Percentiles rank a stretch among this genome's conserved stretches.
These are phyloP conservation scores for Saccharum officinarum DNA, from an alignment of 176 grass and related monocot genomes.

Conservation along the genomic window DNA sequence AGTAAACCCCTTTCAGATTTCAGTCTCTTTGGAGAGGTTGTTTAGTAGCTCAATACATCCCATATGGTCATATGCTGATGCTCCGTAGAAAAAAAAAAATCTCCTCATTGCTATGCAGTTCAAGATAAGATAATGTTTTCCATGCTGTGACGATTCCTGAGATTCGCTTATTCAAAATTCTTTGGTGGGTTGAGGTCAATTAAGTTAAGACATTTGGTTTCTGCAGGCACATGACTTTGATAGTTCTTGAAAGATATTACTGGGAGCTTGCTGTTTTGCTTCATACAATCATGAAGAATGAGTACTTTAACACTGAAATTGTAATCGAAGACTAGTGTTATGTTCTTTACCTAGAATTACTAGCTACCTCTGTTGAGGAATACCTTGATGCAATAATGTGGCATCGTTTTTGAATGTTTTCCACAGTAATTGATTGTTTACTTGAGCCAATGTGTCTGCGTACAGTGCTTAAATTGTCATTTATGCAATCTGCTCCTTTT, in stretches of 20 bases:
- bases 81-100: background rate
- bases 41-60: background rate
- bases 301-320: conserved; percentile 47
- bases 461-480: conserved; percentile 7
- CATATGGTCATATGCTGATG: background rate
- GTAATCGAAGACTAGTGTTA: conserved; percentile 26
- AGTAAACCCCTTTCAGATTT: background rate
- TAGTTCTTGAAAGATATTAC: conserved; percentile 70
- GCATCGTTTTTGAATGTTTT: conserved; percentile 9
- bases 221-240: conserved; percentile 85
- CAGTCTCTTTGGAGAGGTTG: background rate
- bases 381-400: conserved; percentile 40
- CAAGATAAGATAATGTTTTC: background rate
- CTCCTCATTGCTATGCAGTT: background rate
- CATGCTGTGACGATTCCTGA: conserved; percentile 14
- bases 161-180: conserved; percentile 20
- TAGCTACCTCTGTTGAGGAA: conserved; percentile 12
- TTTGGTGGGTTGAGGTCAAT: conserved; percentile 43
- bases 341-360: conserved; percentile 31
- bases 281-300: conserved; percentile 56
- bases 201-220: conserved; percentile 62
- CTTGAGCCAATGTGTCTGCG: background rate
- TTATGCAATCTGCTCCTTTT: background rate
- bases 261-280: conserved; percentile 72
- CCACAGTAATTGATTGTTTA: background rate